These are phyloP conservation scores for Blastobotrys parvus DNA, from an alignment of 805 yeast species.

Conservation along the genomic window DNA sequence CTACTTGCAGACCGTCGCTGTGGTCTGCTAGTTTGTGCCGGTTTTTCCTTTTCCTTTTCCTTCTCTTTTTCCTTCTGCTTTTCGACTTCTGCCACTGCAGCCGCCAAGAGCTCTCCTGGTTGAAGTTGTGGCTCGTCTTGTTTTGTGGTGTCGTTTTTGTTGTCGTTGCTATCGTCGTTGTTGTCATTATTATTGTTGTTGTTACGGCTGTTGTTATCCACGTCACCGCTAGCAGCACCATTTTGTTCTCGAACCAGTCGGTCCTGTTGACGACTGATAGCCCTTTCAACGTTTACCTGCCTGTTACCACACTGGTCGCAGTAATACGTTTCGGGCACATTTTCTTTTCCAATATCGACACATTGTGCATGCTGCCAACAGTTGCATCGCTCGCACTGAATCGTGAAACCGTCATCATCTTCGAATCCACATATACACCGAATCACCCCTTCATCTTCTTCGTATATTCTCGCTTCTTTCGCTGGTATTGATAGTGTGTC, in stretches of 20 bases:
- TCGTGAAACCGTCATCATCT: slow-evolving; percentile 92
- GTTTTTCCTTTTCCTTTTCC: neutral
- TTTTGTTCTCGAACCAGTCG: slow-evolving; percentile 4
- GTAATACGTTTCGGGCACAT: slow-evolving; percentile 73
- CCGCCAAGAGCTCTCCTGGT: too few relatives aligned
- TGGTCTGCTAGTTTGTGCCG: neutral
- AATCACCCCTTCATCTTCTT: slow-evolving; percentile 66
- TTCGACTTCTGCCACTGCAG: too few relatives aligned
- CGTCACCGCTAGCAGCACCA: slow-evolving; percentile 1
- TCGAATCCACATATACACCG: slow-evolving; percentile 84
- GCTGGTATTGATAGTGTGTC: neutral
- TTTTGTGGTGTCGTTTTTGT: neutral
- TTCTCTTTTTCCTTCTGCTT: too few relatives aligned
- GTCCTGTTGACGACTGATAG: slow-evolving; percentile 32
- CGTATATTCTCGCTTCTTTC: slow-evolving; percentile 11
- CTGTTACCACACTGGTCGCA: slow-evolving; percentile 67
- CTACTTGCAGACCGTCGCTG: too few relatives aligned
- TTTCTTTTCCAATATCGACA: slow-evolving; percentile 63
- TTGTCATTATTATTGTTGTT: neutral
- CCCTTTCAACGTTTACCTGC: slow-evolving; percentile 36
- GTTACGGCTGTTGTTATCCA: neutral
- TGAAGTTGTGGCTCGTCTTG: neutral
- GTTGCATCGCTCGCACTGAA: slow-evolving; percentile 85
- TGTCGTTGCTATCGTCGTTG: neutral
- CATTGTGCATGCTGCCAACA: slow-evolving; percentile 96